Evolutionary conservation across 768 basidiomycete genomes (phyloP), one percentile per base, ranked within the genome.

Genomic region (Lyophyllum shimeji): DNA sequence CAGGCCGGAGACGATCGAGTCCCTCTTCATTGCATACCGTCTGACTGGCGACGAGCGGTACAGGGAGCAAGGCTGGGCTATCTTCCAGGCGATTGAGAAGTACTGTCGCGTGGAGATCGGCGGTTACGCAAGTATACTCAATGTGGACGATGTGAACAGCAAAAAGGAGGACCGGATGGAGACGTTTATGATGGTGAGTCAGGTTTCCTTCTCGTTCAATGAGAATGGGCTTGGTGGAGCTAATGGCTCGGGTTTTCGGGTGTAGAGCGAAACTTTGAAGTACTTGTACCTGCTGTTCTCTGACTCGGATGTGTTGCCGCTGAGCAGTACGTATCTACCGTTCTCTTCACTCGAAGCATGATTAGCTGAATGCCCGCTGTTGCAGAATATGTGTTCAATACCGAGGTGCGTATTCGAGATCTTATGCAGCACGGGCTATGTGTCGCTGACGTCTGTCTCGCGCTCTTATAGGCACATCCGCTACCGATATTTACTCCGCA

Each of bases 201-300:
- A 29, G 9, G 21, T 20, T 31, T 60, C 23, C 31, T 43, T 48
- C 45, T 12, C 20, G 23, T 21, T 20, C 9, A 8, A 21, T 44
- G 24, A 15, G 29, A n/a, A 9, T 53, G n/a, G 23, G 23, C 18
- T 27, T 20, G 6, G 5, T 27, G 11, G 2, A 18, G 37, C 49
- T 55, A 39, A 55, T 47, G 3, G 23, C 39, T 43, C 43, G 20
- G 29, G 44, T 37, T 29, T 9, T 29, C 9, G n/a, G 12, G 6
- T 48, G 33, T 65, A 93, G 93, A 89, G 90, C 61, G 92, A 95
- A 68, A 95, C 93, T 5, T 70, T 95, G 58, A 95, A 98, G 69
- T 98, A 98, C 71, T 77, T 98, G 24, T 98, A 87, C 67, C 74
- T 98, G 48, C 75, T 98, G 3, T 98, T 97, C 71, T 84, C 89